These are phyloP conservation scores for Acanthamoeba healyi DNA, from an alignment of 208 protist species.

Conservation along the genomic window DNA sequence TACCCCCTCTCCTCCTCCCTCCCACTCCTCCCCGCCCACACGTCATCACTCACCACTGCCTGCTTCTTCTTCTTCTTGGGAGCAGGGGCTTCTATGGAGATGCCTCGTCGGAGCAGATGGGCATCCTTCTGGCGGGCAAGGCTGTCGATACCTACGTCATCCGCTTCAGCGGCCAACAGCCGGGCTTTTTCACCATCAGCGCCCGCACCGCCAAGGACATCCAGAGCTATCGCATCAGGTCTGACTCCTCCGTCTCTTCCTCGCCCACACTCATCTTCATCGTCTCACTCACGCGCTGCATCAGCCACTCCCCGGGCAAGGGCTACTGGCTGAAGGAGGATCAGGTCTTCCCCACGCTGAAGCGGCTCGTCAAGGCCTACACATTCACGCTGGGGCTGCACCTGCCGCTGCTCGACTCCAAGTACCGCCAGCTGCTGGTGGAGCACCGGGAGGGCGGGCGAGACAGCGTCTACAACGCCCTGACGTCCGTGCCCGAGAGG, in stretches of 20 bases:
- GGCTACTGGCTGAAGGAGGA: slow-evolving; percentile 50
- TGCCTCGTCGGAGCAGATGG: not conserved
- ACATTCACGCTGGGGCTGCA: not conserved
- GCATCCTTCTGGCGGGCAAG: slow-evolving; percentile 18
- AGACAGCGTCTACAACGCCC: not conserved
- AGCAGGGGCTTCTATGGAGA: slow-evolving; percentile 41
- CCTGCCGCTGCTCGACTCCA: not conserved
- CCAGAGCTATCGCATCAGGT: slow-evolving; percentile 52
- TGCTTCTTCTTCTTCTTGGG: not conserved
- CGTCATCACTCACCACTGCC: not conserved
- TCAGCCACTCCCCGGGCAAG: not conserved
- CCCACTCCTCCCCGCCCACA: no score
- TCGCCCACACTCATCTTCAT: not conserved
- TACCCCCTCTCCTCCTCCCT: not conserved
- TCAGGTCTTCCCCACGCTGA: not conserved
- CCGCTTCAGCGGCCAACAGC: slow-evolving; percentile 42
- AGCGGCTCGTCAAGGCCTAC: slow-evolving; percentile 2
- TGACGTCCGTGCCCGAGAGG: not conserved
- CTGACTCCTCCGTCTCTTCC: not conserved
- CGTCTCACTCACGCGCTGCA: not conserved
- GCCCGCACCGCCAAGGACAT: slow-evolving; percentile 21
- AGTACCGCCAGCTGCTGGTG: slow-evolving; percentile 4
- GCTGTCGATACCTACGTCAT: slow-evolving; percentile 12
- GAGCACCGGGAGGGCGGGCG: not conserved
- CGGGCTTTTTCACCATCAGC: slow-evolving; percentile 64